phyloP scores from a whole-genome alignment of 176 grass and related monocot genomes.

The Tuctoria greenei region DNA sequence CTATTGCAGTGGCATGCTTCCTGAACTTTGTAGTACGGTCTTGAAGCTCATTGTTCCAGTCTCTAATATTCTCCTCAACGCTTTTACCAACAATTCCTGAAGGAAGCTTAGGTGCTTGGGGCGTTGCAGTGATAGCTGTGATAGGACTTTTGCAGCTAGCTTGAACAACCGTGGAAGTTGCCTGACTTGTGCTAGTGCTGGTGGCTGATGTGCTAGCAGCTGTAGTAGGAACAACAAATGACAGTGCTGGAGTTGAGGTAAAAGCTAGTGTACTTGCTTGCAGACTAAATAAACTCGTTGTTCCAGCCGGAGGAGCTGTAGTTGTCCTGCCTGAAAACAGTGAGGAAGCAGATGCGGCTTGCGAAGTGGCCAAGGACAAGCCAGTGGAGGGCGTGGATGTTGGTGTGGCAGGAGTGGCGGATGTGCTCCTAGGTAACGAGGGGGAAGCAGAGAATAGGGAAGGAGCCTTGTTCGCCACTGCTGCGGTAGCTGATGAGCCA shows the following conservation, averaged over 20 bases:
- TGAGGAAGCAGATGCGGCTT: conserved; percentile 42
- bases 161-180: conserved; percentile 65
- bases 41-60: conserved; percentile 98
- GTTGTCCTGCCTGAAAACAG: conserved; percentile 40
- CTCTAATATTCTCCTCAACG: conserved; percentile 94
- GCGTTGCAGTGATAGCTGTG: conserved; percentile 47
- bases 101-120: conserved; percentile 72
- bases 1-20: conserved; percentile 88
- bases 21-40: conserved; percentile 87
- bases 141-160: conserved; percentile 53
- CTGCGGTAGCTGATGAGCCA: conserved; percentile 28
- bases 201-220: conserved; percentile 47
- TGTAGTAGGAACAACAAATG: conserved; percentile 63
- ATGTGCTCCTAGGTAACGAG: conserved; percentile 39
- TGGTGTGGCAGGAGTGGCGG: conserved; percentile 22
- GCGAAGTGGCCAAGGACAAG: conserved; percentile 56
- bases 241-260: conserved; percentile 37
- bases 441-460: conserved; percentile 47
- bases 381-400: conserved; percentile 40
- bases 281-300: conserved; percentile 59
- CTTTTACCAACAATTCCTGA: conserved; percentile 95
- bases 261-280: conserved; percentile 42
- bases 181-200: conserved; percentile 55
- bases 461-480: conserved; percentile 19
- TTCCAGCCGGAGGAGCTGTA: conserved; percentile 29